Evolutionary conservation across 306 rosid species (phyloP), one percentile per base, ranked within the genome.

Genomic region (Clitoria ternatea): DNA sequence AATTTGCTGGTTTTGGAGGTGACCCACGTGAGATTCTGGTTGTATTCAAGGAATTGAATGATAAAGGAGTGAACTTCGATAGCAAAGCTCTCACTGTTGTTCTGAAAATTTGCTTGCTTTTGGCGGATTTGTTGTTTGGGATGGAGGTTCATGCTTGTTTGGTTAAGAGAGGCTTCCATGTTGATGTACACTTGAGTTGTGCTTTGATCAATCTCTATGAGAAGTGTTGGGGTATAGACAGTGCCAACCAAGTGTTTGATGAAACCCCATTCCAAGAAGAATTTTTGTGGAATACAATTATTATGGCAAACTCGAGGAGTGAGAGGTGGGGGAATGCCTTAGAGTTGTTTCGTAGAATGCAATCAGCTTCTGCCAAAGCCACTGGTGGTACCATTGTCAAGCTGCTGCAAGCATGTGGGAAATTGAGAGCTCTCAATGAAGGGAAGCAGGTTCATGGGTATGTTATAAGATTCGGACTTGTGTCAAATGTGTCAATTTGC

Each of bases 391-490:
- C 83, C 66, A 69, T 72, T 53, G 83, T 69, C 53, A 90, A 90
- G 82, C 15, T 77, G 50, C 70, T 90, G 12, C 96, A 83, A 80
- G 89, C 92, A 60, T 85, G 90, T 76, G 90, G 90, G 15, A 87
- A 87, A 61, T 53, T 90, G 36, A 74, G 90, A 80, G 86, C 86
- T 70, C 82, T 90, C 65, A 24, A 70, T 35, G 86, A 80, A 81
- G 90, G 96, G 68, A 90, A 87, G 76, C 89, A 87, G 45, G 73
- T 87, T 79, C 96, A 90, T 81, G 92, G 89, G 79, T 85, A 87
- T 82, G 87, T 82, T 73, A 78, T 87, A 50, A 70, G 84, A 77
- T 17, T 39, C 56, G 83, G 61, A 61, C 27, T 79, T 20, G 81
- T 78, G 45, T 79, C 83, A 1, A 80, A 87, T 81, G 64, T 77